Evolutionary conservation across 208 protist genomes (phyloP).

Genomic region (Eutreptiella sp.): DNA sequence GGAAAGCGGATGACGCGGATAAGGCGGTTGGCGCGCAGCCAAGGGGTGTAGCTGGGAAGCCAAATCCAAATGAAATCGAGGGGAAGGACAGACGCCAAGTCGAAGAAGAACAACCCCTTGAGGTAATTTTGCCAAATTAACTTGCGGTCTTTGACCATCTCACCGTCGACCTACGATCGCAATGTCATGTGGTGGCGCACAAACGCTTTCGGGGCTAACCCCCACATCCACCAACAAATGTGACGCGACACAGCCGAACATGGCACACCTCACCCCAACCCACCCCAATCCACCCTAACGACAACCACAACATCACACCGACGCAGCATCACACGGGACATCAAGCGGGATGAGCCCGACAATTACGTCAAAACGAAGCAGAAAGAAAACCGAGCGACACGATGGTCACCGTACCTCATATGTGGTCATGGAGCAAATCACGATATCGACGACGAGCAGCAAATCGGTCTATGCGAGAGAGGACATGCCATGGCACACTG

Average conservation of each 20-base stretch:
- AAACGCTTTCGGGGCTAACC: too few species aligned
- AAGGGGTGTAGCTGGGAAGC: conserved; percentile 21
- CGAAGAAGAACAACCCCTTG: conserved; percentile 4
- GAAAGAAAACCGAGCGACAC: too few species aligned
- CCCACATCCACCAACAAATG: too few species aligned
- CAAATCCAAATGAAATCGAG: conserved; percentile 27
- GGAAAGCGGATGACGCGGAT: conserved; percentile 11
- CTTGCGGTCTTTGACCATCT: conserved; percentile 5
- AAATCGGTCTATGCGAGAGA: conserved; percentile 26
- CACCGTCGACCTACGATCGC: conserved; percentile 17
- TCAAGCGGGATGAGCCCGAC: too few species aligned
- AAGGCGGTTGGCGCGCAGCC: conserved; percentile 27
- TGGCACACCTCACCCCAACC: too few species aligned
- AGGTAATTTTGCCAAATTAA: conserved; percentile 3
- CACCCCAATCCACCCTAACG: too few species aligned
- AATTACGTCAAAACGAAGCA: too few species aligned
- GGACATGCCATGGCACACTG: background rate
- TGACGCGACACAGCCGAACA: too few species aligned
- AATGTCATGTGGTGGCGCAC: too few species aligned
- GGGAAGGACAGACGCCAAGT: conserved; percentile 13
- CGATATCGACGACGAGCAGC: conserved; percentile 23
- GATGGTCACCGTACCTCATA: too few species aligned
- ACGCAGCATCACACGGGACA: too few species aligned
- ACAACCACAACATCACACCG: too few species aligned
- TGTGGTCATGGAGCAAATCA: conserved; percentile 17